Evolutionary conservation across 2,329 filamentous ascomycete genomes (phyloP), one percentile per base, ranked within the genome.

Genomic region (Mycosphaerelloides madeirae): DNA sequence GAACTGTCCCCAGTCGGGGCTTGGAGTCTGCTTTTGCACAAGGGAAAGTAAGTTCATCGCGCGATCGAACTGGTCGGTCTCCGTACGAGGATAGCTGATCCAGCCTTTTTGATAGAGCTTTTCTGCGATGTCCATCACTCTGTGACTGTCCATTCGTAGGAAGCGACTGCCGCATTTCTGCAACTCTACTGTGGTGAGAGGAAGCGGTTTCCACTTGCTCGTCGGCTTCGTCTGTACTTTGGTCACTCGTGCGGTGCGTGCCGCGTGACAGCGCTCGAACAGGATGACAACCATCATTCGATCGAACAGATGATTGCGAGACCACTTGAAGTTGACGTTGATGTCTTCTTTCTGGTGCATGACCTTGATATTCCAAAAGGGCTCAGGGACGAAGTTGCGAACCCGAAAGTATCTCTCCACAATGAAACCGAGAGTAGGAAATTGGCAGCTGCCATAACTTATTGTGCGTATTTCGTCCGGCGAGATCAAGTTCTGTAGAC

Each of bases 11-110:
- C 91, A 98, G 50, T 49, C 70, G 72, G 70, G 60, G 89, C 87
- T 46, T 18, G 82, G 81, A 1, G 79, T 81, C 65, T 98, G 93
- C 61, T 94, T 96, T 58, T 87, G 80, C 14, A 96, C 78, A 7
- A 98, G 72, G 16, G 76, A 78, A 50, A 79, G 80, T 15, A 98
- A 75, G 62, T 97, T 84, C 72, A 97, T 96, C 3, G 79, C 91
- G 58, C 80, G 81, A 60, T 96, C 90, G 61, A 97, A 98, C 25
- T 91, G 85, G 65, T 98, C 93, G 0, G 93, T 98, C 66, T 98
- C 93, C 0, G 93, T 98, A 67, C 93, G 83, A 1, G 93, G 93
- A 66, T 98, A 98, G 66, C 90, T 96, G 67, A 98, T 95, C 68
- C 90, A 97, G 0, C 93, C 93, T 65, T 85, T 89, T 37, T 89